Base-by-base conservation (phyloP, 768 basidiomycete species). In the Lenzites betulinus region DNA sequence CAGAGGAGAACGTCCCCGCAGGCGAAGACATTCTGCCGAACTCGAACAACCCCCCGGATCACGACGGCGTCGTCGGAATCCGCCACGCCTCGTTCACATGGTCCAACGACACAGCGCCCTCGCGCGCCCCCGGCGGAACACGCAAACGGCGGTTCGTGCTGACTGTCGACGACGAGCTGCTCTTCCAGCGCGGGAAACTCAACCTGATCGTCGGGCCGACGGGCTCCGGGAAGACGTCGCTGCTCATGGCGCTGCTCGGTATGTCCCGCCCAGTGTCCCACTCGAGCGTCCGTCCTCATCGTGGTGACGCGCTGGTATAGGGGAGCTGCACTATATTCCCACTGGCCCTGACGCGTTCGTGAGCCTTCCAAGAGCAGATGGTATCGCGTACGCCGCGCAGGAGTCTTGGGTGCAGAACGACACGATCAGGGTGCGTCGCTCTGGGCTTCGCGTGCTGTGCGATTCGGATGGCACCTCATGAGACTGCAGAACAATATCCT, bases 171-270 rank as follows among this genome's bases (percentile, higher is more conserved):
- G 83, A 75, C 15, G 80, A 85, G 49, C 56, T 88, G 0, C 46
- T 77, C 4, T 88, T 88, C 75, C 77, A 78, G 64, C 76, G 67
- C 8, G 79, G 79, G 23, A 66, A 73, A 61, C 76, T 86, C 48
- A 87, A 87, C 60, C 72, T 85, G 53, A 78, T 87, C 13, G 71
- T 86, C 46, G 85, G 86, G 0, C 80, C 84, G n/a, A 85, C 84
- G 44, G 77, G 77, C 13, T 70, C 73, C 1, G 86, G 86, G 6
- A 88, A 87, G 71, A 87, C 86, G 0, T 85, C 83, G 0, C 66
- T 86, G 42, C 74, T 87, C 25, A 51, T 66, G 42, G 52, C 65
- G n/a, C 28, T 62, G 20, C 49, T 68, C 11, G 47, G 59, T 64
- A 28, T 49, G 71, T 51, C 9, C 13, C 6, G 11, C 23, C 13